Evolutionary conservation across 2,329 filamentous ascomycete genomes (phyloP).

Genomic region (Emergomyces africanus): DNA sequence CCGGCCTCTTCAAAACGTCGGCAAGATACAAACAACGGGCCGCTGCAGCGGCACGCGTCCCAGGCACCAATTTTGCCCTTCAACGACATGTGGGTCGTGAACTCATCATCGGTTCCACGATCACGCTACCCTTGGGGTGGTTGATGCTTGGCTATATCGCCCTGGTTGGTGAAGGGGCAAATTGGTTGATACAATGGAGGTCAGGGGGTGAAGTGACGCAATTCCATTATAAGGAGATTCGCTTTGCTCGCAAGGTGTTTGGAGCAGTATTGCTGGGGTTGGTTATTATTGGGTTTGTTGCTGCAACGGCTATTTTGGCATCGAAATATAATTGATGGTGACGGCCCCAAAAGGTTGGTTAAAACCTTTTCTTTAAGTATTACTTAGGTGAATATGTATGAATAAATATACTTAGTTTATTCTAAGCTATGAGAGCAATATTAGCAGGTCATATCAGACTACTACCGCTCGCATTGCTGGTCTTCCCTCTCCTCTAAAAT

Average conservation of each 20-base stretch:
- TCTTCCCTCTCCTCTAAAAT: neutral
- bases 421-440: too few species aligned
- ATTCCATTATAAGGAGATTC: slow-evolving; percentile 11
- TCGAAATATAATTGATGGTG: neutral
- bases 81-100: slow-evolving; percentile 9
- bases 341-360: neutral
- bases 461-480: neutral
- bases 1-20: slow-evolving; percentile 5
- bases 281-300: slow-evolving; percentile 5
- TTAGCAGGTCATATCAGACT: neutral
- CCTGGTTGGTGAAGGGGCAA: slow-evolving; percentile 1
- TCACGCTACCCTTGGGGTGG: slow-evolving; percentile 9
- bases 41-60: neutral
- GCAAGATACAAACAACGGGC: neutral
- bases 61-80: slow-evolving; percentile 1
- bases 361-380: too few species aligned
- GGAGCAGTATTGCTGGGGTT: slow-evolving; percentile 2
- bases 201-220: slow-evolving; percentile 6
- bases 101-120: slow-evolving; percentile 4
- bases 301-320: neutral
- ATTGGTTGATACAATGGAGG: slow-evolving; percentile 8
- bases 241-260: slow-evolving; percentile 5
- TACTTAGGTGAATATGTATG: neutral
- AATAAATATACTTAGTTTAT: neutral
- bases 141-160: slow-evolving; percentile 8